Base-by-base conservation (phyloP, 2,329 filamentous ascomycete genomes). In the Hypoxylon sp. region DNA sequence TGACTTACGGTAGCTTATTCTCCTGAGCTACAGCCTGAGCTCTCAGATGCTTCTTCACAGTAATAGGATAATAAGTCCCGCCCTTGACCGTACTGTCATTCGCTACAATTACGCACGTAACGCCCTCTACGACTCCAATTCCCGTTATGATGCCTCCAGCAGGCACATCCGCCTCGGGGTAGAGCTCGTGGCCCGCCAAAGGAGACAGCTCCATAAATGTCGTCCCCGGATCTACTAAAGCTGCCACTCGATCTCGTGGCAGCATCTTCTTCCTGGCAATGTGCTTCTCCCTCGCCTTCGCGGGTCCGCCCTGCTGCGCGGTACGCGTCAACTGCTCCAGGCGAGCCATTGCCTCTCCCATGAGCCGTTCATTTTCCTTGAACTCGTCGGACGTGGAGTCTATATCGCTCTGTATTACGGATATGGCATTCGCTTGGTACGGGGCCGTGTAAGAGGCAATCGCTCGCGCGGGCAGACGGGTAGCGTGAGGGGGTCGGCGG, bases 11-110 rank as follows among this genome's bases (percentile, higher is more conserved):
- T 41, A 90, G 78, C 46, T 86, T 90, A 79, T 98, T 98, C 78
- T 98, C 93, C 70, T 92, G 88, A 0, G 95, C 95, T 69, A 98
- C 91, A 27, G 91, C 90, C 79, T 99, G 96, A 3, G 95, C 95
- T 67, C 95, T 88, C 14, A 98, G 84, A 79, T 98, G 96, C 84
- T 99, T 99, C 83, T 97, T 97, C 63, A 98, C 93, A 0, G 95
- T 99, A 73, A 98, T 93, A 1, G 95, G 95, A 76, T 95, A 98
- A 81, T 99, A 99, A 1, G 95, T 97, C 23, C 95, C 95, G 55
- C 95, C 95, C 81, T 98, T 99, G 75, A 98, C 95, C 16, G 95
- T 97, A 81, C 93, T 96, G 78, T 97, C 95, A 77, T 98, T 97
- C 62, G 94, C 94, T 52, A 97, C 92, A 73, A 98, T 92, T 82